These are phyloP conservation scores for Piper betle DNA, from an alignment of 164 flowering plant genomes.

Conservation along the genomic window DNA sequence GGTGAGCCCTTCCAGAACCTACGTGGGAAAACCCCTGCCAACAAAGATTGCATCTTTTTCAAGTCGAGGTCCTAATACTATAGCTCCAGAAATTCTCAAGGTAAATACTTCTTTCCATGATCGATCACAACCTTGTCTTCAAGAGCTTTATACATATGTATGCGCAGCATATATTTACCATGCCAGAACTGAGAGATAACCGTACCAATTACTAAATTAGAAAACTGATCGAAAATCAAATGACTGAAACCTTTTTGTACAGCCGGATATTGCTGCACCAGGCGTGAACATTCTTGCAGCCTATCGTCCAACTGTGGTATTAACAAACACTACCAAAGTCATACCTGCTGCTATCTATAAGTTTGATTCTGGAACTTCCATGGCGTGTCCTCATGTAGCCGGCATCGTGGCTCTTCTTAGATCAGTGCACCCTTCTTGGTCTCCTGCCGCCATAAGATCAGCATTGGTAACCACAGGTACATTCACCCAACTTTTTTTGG, in stretches of 20 bases:
- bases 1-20: neutral
- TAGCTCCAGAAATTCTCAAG: conserved; percentile 30
- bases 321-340: neutral
- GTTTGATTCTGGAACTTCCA: conserved; percentile 46
- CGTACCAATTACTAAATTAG: too few relatives aligned
- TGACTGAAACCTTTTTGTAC: neutral
- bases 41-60: too few relatives aligned
- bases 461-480: conserved; percentile 49
- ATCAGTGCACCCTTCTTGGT: conserved; percentile 39
- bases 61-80: conserved; percentile 36
- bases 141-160: neutral
- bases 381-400: conserved; percentile 43
- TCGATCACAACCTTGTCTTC: neutral
- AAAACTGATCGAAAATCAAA: too few relatives aligned
- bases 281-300: conserved; percentile 23
- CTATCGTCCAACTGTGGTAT: neutral
- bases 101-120: conserved; percentile 4
- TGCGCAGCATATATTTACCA: too few relatives aligned
- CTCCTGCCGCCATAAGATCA: conserved; percentile 48
- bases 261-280: conserved; percentile 12
- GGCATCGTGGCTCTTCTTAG: conserved; percentile 45
- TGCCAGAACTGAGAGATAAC: too few relatives aligned
- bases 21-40: too few relatives aligned
- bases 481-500: neutral
- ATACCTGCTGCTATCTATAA: neutral